Evolutionary conservation across 176 grass and related monocot species (phyloP).

Genomic region (Triticum monococcum): DNA sequence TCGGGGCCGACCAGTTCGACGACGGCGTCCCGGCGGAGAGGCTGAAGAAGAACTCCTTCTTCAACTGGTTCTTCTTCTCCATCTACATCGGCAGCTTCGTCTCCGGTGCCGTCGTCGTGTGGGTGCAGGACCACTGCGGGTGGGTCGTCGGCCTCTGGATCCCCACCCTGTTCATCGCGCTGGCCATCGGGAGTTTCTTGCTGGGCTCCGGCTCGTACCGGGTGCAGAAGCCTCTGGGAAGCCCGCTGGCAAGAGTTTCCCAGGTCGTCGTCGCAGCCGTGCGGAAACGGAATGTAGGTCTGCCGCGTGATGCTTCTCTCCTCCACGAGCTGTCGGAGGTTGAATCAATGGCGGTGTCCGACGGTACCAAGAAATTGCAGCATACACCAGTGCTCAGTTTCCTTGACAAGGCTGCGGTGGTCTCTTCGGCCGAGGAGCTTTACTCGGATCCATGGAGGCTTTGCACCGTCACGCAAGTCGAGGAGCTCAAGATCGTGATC

Average conservation of each 20-base stretch:
- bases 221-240: slow-evolving; percentile 66
- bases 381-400: slow-evolving; percentile 63
- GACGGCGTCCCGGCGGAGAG: slow-evolving; percentile 43
- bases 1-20: slow-evolving; percentile 85
- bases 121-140: slow-evolving; percentile 77
- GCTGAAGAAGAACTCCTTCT: slow-evolving; percentile 60
- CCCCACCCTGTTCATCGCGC: slow-evolving; percentile 64
- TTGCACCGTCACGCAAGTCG: slow-evolving; percentile 71
- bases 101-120: slow-evolving; percentile 65
- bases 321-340: slow-evolving; percentile 49
- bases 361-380: slow-evolving; percentile 42
- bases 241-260: slow-evolving; percentile 55
- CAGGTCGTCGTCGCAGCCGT: slow-evolving; percentile 59
- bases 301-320: slow-evolving; percentile 49
- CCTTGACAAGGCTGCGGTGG: slow-evolving; percentile 67
- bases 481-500: slow-evolving; percentile 71
- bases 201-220: slow-evolving; percentile 56
- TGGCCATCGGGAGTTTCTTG: slow-evolving; percentile 72
- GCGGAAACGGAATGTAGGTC: slow-evolving; percentile 45
- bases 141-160: slow-evolving; percentile 76
- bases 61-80: slow-evolving; percentile 89
- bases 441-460: slow-evolving; percentile 61
- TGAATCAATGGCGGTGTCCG: slow-evolving; percentile 23
- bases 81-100: slow-evolving; percentile 77
- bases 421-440: slow-evolving; percentile 36